A percentile compares a stretch with the other conserved stretches of the same genome.
Conservation (phyloP, 2,329 filamentous ascomycete species). For the Aspergillus costaricaensis region DNA sequence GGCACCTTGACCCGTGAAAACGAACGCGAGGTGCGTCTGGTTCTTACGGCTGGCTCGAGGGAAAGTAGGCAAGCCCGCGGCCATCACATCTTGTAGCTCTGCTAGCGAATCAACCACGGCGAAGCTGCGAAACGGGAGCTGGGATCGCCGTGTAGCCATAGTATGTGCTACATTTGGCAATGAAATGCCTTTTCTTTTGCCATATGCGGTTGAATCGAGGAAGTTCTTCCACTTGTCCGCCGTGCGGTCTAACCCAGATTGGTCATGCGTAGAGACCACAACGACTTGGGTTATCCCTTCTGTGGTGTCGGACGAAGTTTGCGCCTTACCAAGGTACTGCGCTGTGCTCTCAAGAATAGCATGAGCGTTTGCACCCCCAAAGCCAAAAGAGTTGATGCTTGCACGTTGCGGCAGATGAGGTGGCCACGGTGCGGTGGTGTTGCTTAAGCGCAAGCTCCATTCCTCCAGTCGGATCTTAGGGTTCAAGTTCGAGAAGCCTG, state of each 20-base stretch:
- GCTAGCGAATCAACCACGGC: slow-evolving; percentile 16
- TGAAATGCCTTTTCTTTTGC: slow-evolving; percentile 1
- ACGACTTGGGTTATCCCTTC: background rate
- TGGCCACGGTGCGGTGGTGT: slow-evolving; percentile 24
- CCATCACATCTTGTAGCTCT: background rate
- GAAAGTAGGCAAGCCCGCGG: slow-evolving; percentile 15
- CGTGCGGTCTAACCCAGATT: slow-evolving; percentile 21
- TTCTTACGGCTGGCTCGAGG: slow-evolving; percentile 19
- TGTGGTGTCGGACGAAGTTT: background rate
- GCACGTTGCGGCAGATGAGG: slow-evolving; percentile 20
- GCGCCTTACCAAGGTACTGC: slow-evolving; percentile 10
- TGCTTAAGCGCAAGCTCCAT: slow-evolving; percentile 21
- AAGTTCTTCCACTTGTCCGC: slow-evolving; percentile 17
- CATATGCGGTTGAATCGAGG: slow-evolving; percentile 3
- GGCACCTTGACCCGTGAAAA: slow-evolving; percentile 49
- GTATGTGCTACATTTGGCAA: slow-evolving; percentile 16
- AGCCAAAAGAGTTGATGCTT: slow-evolving; percentile 33
- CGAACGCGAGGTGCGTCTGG: slow-evolving; percentile 23
- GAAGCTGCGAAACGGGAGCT: slow-evolving; percentile 23
- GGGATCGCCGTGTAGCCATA: slow-evolving; percentile 21
- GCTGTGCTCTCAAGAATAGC: slow-evolving; percentile 24
- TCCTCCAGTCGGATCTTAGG: slow-evolving; percentile 39
- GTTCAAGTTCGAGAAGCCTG: slow-evolving; percentile 47
- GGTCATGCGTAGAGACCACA: background rate
- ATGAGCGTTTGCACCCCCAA: slow-evolving; percentile 31